These are phyloP conservation scores for Lonicera japonica DNA, from an alignment of 129 eudicot genomes.

Conservation along the genomic window DNA sequence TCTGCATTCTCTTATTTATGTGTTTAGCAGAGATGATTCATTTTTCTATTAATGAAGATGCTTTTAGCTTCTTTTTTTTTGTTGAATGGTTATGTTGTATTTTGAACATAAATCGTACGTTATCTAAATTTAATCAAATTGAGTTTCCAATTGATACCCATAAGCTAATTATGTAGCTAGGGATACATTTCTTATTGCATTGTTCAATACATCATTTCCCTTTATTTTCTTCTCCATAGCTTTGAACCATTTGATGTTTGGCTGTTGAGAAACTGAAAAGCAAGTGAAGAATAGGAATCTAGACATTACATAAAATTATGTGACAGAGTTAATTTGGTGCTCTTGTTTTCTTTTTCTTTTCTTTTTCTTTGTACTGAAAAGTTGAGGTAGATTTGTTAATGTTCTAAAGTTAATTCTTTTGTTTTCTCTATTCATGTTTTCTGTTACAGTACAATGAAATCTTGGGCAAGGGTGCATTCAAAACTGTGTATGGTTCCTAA, in stretches of 20 bases:
- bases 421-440: background rate
- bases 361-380: background rate
- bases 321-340: background rate
- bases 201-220: no score
- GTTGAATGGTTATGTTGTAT: background rate
- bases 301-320: background rate
- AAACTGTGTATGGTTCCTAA: constrained; percentile 63
- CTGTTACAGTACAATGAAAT: constrained; percentile 59
- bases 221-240: background rate
- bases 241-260: background rate
- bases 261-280: background rate
- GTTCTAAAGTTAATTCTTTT: background rate
- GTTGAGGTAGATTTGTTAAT: background rate
- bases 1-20: background rate
- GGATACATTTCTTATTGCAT: no score
- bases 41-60: no score
- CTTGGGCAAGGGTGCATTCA: constrained; percentile 88
- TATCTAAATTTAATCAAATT: background rate
- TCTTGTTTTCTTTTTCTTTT: background rate
- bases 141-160: background rate
- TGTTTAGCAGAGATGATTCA: background rate
- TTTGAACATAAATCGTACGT: background rate
- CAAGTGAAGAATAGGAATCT: background rate
- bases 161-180: background rate
- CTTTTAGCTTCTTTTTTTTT: background rate